Conservation (phyloP, 2,329 filamentous ascomycete genomes). For the Thelonectria discophora region DNA sequence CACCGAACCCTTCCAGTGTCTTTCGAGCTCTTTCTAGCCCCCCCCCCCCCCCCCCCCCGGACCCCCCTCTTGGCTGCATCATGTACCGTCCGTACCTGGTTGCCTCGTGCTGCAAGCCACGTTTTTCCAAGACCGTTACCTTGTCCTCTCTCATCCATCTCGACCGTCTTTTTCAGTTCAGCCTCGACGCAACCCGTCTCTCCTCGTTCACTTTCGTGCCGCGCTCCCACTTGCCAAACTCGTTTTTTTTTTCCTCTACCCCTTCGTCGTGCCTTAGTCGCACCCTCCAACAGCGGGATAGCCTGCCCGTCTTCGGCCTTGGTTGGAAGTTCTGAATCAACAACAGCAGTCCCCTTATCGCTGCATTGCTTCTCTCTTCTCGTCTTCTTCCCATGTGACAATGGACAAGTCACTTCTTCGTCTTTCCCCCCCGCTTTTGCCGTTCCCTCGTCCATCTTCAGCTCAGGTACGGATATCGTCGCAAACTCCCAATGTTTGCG, state of each 20-base stretch:
- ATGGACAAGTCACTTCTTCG: too few species aligned
- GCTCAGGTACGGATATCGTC: too few species aligned
- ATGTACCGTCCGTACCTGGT: background rate
- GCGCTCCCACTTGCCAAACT: background rate
- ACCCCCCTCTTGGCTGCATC: background rate
- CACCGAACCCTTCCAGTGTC: constrained; percentile 17
- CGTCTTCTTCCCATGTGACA: too few species aligned
- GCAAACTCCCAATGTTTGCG: background rate
- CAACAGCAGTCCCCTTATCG: too few species aligned
- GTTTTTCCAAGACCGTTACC: too few species aligned
- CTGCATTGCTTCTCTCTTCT: too few species aligned
- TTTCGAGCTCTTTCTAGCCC: constrained; percentile 16
- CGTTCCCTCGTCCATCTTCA: too few species aligned
- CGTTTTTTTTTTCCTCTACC: background rate
- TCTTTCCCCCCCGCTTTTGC: background rate
- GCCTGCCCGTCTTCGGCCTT: background rate
- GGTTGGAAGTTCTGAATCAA: too few species aligned
- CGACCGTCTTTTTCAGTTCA: background rate
- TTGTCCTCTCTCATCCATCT: too few species aligned
- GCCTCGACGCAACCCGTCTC: background rate
- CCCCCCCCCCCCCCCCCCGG: too few species aligned
- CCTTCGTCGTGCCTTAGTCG: constrained; percentile 4
- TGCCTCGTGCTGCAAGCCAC: too few species aligned
- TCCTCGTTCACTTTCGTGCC: too few species aligned
- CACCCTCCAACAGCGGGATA: background rate